Base-by-base conservation (phyloP, 345 rosid genomes). In the Syzygium grande region DNA sequence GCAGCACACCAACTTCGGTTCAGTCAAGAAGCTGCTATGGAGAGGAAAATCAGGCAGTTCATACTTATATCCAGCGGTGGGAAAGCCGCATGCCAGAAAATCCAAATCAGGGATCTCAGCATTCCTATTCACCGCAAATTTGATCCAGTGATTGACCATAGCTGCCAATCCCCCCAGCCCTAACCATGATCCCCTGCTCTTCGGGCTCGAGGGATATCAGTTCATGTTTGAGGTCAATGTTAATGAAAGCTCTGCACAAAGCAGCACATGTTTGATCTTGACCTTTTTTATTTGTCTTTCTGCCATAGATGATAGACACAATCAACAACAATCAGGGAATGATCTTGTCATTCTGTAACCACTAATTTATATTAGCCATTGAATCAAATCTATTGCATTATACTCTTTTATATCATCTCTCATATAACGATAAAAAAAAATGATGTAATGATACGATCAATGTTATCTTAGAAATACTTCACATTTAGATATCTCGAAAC, bases 1-100 rank as follows among this genome's bases (percentile, higher is more conserved):
- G 43, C 89, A 85, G 53, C 87, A 41, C 11, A 49, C 84, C 55
- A 85, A 34, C 34, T 54, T 88, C 89, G 68, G 29, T 38, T 85
- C 89, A 54, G 58, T 30, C 78, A 22, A n/a, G 51, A 77, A 54
- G 85, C 38, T 51, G 68, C 85, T 85, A 9, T 34, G 85, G 34
- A 54, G 77, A 11, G 85, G 56, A 73, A 65, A 58, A 77, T 30
- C 41, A 73, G 87, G 89, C 52, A 53, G 55, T 17, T 25, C 41
- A 11, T 3, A 15, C 41, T 52, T 27, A 85, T 27, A 21, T 15
- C 29, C 68, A 2, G 17, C 43, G 9, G 51, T 7, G 5, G 85
- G 59, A 27, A 55, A 52, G 15, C 87, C 79, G 52, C 30, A 16
- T 0, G 52, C 83, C 29, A 78, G 34, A n/a, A 78, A 85, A 77